These are phyloP conservation scores for Fusarium sp. DNA, from an alignment of 2,329 filamentous ascomycete species.

Conservation along the genomic window DNA sequence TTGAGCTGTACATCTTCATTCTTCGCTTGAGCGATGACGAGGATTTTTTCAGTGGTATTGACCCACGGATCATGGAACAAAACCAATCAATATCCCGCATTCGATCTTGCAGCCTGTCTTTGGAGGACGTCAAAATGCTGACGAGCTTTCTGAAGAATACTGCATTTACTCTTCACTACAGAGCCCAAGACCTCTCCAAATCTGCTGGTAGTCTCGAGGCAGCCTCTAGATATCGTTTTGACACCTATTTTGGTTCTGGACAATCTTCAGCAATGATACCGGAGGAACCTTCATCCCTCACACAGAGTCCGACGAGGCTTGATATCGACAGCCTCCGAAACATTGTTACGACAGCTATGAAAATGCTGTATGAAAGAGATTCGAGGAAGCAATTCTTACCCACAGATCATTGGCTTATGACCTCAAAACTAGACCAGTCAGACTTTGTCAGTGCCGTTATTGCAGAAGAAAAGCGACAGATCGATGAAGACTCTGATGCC, in stretches of 20 bases:
- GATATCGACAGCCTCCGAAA: constrained; percentile 81
- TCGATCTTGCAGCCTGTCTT: constrained; percentile 73
- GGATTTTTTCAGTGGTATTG: constrained; percentile 80
- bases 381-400: constrained; percentile 88
- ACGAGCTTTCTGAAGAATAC: constrained; percentile 90
- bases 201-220: constrained; percentile 36
- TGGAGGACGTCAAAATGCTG: constrained; percentile 77
- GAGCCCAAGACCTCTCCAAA: constrained; percentile 70
- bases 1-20: constrained; percentile 94
- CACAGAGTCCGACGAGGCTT: constrained; percentile 52
- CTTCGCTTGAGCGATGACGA: constrained; percentile 95
- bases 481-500: constrained; percentile 59
- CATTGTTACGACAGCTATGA: constrained; percentile 82
- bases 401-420: constrained; percentile 94
- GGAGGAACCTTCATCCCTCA: not conserved
- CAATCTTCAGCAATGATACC: not conserved
- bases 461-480: constrained; percentile 83
- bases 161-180: constrained; percentile 88
- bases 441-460: constrained; percentile 89
- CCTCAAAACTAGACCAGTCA: constrained; percentile 84
- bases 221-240: constrained; percentile 42
- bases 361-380: constrained; percentile 92
- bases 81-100: constrained; percentile 59
- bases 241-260: constrained; percentile 43
- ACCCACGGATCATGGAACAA: constrained; percentile 51